Conservation (phyloP, 1,284 basidiomycete genomes). For the Cutaneotrichosporon sp. region DNA sequence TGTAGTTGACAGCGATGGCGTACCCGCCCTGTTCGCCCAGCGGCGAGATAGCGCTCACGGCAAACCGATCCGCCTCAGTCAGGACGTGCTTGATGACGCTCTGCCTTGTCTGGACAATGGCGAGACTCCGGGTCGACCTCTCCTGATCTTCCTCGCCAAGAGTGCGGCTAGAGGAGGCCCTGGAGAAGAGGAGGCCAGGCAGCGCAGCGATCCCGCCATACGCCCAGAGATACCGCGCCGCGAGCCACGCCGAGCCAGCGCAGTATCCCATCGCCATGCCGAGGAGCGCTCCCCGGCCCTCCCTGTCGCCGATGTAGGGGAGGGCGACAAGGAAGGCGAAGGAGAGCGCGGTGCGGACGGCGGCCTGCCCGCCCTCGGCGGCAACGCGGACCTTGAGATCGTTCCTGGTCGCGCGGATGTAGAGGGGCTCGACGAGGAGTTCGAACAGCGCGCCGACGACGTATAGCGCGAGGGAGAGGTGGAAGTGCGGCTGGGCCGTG, state of each 20-base stretch:
- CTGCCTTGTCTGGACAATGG: constrained; percentile 64
- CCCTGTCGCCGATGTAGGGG: constrained; percentile 19
- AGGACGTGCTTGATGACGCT: constrained; percentile 84
- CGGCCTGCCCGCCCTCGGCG: constrained; percentile 79
- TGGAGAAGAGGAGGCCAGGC: neutral
- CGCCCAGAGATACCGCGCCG: constrained; percentile 45
- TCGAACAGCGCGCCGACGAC: constrained; percentile 72
- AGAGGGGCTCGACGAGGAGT: constrained; percentile 77
- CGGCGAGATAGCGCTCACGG: constrained; percentile 77
- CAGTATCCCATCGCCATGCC: constrained; percentile 82
- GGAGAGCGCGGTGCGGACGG: constrained; percentile 69
- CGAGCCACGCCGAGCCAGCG: constrained; percentile 62
- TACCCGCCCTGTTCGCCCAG: constrained; percentile 88
- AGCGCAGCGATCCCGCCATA: constrained; percentile 21
- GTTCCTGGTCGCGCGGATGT: constrained; percentile 69
- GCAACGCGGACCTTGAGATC: constrained; percentile 69
- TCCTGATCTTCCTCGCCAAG: neutral
- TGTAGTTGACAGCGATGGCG: constrained; percentile 91
- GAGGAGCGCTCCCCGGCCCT: constrained; percentile 61
- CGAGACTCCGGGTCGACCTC: constrained; percentile 31
- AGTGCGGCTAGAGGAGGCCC: no score
- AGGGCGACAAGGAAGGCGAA: constrained; percentile 61
- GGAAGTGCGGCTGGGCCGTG: constrained; percentile 65
- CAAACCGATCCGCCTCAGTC: constrained; percentile 92
- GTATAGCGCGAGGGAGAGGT: constrained; percentile 67